A percentile compares a stretch with the other conserved stretches of the same genome.
phyloP scores from a whole-genome alignment of 495 filamentous ascomycete genomes.

The Talaromyces stipitatus region DNA sequence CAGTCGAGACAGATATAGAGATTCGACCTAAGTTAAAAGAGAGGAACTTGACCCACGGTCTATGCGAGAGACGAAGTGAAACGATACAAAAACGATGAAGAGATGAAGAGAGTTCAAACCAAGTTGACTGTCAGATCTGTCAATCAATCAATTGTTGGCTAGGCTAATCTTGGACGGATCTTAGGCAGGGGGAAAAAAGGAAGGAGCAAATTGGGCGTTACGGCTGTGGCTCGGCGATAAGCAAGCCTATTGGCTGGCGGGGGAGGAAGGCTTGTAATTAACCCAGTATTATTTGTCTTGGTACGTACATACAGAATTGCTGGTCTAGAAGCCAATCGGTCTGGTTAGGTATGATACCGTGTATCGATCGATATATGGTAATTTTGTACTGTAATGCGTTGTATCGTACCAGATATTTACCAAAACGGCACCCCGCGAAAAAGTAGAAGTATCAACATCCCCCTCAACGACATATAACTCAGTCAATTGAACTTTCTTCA shows the following conservation, averaged over 20 bases:
- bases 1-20: neutral
- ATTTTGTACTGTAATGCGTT: neutral
- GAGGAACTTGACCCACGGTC: neutral
- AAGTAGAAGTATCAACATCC: slow-evolving; percentile 24
- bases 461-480: slow-evolving; percentile 24
- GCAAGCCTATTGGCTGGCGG: neutral
- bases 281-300: neutral
- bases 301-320: neutral
- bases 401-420: neutral
- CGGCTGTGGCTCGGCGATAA: neutral
- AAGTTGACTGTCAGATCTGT: too few species aligned
- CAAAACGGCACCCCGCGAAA: slow-evolving; percentile 7
- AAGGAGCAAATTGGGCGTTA: slow-evolving; percentile 2
- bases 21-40: neutral
- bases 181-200: neutral
- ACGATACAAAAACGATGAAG: neutral
- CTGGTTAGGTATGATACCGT: slow-evolving; percentile 19
- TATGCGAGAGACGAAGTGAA: neutral
- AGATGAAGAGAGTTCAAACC: neutral
- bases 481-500: neutral
- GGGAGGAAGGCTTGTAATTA: neutral
- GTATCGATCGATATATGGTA: slow-evolving; percentile 17
- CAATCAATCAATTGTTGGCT: neutral
- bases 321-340: slow-evolving; percentile 7
- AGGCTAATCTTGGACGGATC: neutral